phyloP scores from a whole-genome alignment of 306 rosid species.

The Cucumis cinereus region DNA sequence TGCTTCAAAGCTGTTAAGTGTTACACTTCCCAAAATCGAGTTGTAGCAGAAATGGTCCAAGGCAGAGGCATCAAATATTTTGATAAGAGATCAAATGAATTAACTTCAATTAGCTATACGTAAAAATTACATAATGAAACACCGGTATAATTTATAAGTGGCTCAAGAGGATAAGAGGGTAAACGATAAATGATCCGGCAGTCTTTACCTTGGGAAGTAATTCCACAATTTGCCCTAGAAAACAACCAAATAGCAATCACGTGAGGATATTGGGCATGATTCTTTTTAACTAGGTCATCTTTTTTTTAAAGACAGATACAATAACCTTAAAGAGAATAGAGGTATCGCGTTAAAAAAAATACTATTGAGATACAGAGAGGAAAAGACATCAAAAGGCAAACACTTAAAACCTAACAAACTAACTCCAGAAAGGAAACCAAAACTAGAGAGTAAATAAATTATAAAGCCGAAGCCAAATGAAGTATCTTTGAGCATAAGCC shows the following conservation, averaged over 20 bases:
- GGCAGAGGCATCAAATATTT: background rate
- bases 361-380: too few species aligned
- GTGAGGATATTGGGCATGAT: background rate
- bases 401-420: too few species aligned
- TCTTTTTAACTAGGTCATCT: background rate
- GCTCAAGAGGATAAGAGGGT: background rate
- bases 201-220: background rate
- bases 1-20: background rate
- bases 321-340: too few species aligned
- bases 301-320: too few species aligned
- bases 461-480: too few species aligned
- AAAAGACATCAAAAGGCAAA: too few species aligned
- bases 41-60: background rate
- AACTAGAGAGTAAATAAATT: too few species aligned
- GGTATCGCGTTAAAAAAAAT: too few species aligned
- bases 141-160: background rate
- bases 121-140: constrained; percentile 6
- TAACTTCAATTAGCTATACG: background rate
- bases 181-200: background rate
- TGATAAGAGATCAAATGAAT: constrained; percentile 1
- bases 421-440: too few species aligned
- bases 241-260: background rate
- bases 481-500: background rate
- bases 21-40: constrained; percentile 4
- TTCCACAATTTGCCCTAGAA: constrained; percentile 1